Base-by-base conservation (phyloP, 805 yeast genomes). In the Suhomyces sp. region DNA sequence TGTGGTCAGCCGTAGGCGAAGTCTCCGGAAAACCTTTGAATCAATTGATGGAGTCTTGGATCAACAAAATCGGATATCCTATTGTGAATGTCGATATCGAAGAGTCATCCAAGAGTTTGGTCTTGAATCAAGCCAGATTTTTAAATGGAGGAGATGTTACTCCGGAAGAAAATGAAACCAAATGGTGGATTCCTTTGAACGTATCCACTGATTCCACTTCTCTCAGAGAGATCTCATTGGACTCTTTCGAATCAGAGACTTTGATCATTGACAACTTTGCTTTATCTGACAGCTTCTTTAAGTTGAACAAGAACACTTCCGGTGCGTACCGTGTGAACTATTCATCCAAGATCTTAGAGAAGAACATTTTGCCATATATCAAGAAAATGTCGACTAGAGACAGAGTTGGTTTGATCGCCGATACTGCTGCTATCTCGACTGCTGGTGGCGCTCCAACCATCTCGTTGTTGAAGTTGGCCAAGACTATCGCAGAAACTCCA, bases 1-100 rank as follows among this genome's bases (percentile, higher is more conserved):
- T 86, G 40, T 86, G 93, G 88, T 60, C 61, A 28, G 76, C 85
- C 3, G 65, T 86, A 19, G 61, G 79, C 34, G 81, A 74, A 36
- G 83, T 70, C 10, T 70, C 84, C 3, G 83, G 83, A 16, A 62
- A 71, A 50, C 79, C 85, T 34, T 76, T 86, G 24, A 66, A 67
- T 40, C 38, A 54, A 17, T 70, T 79, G 51, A 81, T 86, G 81
- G 73, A 74, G 39, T 64, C 75, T 14, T 86, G 95, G 95, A 83
- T 83, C 45, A 68, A 73, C 35, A 71, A 77, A 42, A 74, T 81
- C 32, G 95, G 95, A 4, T 85, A 66, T 62, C 95, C 95, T 4
- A 66, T 82, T 19, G 47, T 86, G 19, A 61, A 68, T 25, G 88
- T 81, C 11, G 55, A 52, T 6, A 39, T 40, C 11, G 36, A 53